Evolutionary conservation across 257 asterid species (phyloP).

Genomic region (Jacaranda copaia): DNA sequence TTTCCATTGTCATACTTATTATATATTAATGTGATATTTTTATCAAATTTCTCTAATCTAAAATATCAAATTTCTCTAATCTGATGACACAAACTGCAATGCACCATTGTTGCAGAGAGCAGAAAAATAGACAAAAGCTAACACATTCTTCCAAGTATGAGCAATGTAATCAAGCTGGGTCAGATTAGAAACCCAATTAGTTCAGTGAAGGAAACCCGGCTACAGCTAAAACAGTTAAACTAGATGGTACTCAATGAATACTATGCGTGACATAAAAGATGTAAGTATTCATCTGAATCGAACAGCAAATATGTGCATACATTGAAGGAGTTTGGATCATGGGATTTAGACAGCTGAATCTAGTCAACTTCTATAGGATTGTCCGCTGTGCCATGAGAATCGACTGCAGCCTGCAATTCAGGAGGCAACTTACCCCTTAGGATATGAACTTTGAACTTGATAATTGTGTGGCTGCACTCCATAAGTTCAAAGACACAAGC

Average conservation of each 20-base stretch:
- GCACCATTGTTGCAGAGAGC: background rate
- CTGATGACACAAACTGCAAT: background rate
- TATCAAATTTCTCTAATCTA: too few relatives aligned
- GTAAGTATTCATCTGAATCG: too few relatives aligned
- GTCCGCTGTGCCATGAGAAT: background rate
- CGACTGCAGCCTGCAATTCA: constrained; percentile 12
- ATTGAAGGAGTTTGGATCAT: too few relatives aligned
- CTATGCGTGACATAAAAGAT: too few relatives aligned
- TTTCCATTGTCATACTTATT: too few relatives aligned
- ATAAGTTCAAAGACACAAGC: constrained; percentile 53
- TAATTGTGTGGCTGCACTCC: constrained; percentile 12
- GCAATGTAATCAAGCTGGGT: too few relatives aligned
- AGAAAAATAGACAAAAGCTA: background rate
- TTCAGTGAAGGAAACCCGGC: background rate
- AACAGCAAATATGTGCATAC: too few relatives aligned
- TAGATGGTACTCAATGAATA: background rate
- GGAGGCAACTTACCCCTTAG: constrained; percentile 34
- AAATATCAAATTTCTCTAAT: too few relatives aligned
- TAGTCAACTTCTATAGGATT: constrained; percentile 20
- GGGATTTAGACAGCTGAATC: background rate
- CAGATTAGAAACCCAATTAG: background rate
- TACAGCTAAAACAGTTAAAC: background rate
- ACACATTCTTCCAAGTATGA: too few relatives aligned
- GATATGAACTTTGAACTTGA: constrained; percentile 44
- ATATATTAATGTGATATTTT: too few relatives aligned